Evolutionary conservation across 805 yeast species (phyloP), one percentile per base, ranked within the genome.

Genomic region (Lipomyces kockii): DNA sequence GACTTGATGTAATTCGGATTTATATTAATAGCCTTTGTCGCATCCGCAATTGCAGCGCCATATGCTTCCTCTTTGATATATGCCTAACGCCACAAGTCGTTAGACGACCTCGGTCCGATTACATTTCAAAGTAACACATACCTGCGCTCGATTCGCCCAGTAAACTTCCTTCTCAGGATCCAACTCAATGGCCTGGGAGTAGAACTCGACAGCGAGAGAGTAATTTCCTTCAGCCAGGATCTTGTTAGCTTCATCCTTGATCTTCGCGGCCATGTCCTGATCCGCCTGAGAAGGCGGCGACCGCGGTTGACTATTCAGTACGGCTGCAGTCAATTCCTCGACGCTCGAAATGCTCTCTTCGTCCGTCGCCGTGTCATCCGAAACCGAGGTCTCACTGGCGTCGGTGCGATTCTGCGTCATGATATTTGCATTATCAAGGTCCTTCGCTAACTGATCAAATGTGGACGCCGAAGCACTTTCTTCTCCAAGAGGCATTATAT

Each of bases 161-260:
- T 89, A 94, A 20, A 95, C 90, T n/a, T 93, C 94, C 77, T 92
- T 92, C 20, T 83, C 78, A 65, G 92, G 87, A 72, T 87, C 84
- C 67, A 88, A 79, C 22, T 81, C 86, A 73, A 95, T 87, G 9
- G 98, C 98, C 66, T 86, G 87, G 5, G 97, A 84, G 79, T 95
- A 95, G 73, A 87, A 86, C 43, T 83, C 85, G 63, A 92, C 83
- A 3, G 99, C 98, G 53, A 78, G 82, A 17, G 81, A 83, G 76
- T 85, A 93, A 72, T 92, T 86, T 74, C 84, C 89, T 64, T 82
- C 81, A 27, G 96, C 91, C 90, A 95, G 89, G 54, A 90, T 89
- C 76, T 87, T 86, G 84, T 95, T 95, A 71, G 98, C 99, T 77
- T 89, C 91, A 39, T 86, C 80, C 81, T 95, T 95, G 73, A 90